Base-by-base conservation (phyloP, 768 basidiomycete species). In the Cytidiella melzeri region DNA sequence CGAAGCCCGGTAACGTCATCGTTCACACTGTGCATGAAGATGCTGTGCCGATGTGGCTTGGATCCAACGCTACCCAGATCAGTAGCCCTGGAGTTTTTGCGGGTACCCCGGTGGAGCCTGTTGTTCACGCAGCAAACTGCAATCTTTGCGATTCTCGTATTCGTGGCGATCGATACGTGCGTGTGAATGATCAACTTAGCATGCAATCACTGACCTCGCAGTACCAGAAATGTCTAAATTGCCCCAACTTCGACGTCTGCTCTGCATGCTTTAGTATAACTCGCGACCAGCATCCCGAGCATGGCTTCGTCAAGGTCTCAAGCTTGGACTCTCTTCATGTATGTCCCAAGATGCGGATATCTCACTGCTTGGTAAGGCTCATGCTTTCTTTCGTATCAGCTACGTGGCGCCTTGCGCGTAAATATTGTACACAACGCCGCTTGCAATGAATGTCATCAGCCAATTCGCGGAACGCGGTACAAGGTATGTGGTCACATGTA, bases 211-310 rank as follows among this genome's bases (percentile, higher is more conserved):
- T n/a, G n/a, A n/a, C n/a, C n/a, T n/a, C n/a, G n/a, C n/a, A n/a
- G n/a, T n/a, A n/a, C 23, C 42, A 89, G 86, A 91, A 90, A 83
- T 91, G 88, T 58, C 50, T 82, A 7, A 62, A 69, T 49, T 92
- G 89, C 65, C 88, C 89, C n/a, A 88, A 93, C 60, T 93, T 81
- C 55, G 90, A 93, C 56, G 76, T 81, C 7, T 93, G 91, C 59
- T 60, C 64, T 13, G 65, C 72, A 13, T 93, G 91, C 67, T 89
- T 84, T 66, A 70, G 78, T 52, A 88, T 90, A 45, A 82, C 79
- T 0, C 50, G 63, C 18, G 80, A 84, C 57, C 86, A 90, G 47
- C 91, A 93, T 62, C 91, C 91, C 3, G 52, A 59, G 19, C 91
- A 93, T 58, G 67, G 79, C 2, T 93, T 92, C 62, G 79, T 86